Conservation (phyloP, 1,284 basidiomycete species). For the Apiotrichum domesticum region DNA sequence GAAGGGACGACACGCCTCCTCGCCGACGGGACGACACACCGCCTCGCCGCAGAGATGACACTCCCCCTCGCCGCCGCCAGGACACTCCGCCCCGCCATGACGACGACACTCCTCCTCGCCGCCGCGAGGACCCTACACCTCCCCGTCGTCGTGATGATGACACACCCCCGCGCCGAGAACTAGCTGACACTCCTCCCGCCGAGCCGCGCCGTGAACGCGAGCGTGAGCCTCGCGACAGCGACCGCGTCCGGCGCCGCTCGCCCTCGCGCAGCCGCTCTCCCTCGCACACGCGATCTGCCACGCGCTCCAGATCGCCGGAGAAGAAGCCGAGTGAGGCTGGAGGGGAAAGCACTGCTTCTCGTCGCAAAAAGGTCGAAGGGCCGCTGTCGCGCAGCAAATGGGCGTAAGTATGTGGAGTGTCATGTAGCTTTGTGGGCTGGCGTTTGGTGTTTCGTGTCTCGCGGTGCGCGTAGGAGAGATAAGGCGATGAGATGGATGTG, state of each 20-base stretch:
- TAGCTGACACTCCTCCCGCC: background rate
- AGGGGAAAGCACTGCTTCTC: background rate
- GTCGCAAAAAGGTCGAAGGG: conserved; percentile 13
- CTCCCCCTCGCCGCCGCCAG: background rate
- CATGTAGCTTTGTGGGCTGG: background rate
- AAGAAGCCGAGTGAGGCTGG: background rate
- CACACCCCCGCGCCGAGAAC: conserved; percentile 1
- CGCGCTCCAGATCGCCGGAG: conserved; percentile 5
- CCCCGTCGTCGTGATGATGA: background rate
- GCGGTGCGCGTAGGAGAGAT: no score
- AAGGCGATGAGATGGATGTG: no score
- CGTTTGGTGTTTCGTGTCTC: no score
- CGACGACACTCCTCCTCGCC: background rate
- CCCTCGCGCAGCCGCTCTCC: background rate
- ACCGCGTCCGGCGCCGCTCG: background rate
- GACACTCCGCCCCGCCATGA: background rate
- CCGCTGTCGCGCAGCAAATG: conserved; percentile 14
- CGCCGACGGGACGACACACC: conserved; percentile 5
- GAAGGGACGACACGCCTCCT: conserved; percentile 1
- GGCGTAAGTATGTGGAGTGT: conserved; percentile 6
- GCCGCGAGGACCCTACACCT: conserved; percentile 2
- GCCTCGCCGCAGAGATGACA: conserved; percentile 3
- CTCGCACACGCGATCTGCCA: conserved; percentile 1
- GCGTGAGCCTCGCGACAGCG: background rate
- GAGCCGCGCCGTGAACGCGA: conserved; percentile 6